Base-by-base conservation (phyloP, 2,329 filamentous ascomycete genomes). In the Parascedosporium putredinis region DNA sequence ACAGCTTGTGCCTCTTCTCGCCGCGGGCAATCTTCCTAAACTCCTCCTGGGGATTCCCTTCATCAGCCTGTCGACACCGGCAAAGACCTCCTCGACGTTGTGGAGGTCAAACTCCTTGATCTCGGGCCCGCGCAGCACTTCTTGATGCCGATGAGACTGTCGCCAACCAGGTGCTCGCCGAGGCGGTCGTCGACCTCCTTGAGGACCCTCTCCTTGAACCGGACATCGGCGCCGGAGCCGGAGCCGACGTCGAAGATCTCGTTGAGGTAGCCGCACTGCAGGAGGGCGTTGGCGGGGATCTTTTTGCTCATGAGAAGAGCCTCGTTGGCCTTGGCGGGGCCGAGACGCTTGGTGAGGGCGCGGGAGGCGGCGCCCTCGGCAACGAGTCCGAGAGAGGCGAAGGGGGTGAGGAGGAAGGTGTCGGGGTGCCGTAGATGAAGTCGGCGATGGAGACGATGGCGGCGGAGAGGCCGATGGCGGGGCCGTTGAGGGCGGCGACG, bases 1-100 rank as follows among this genome's bases (percentile, higher is more conserved):
- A 95, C 64, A 97, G 69, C 72, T 97, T 97, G 70, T 98, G 93
- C 63, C 83, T 88, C 79, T 96, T 97, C 75, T 93, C 80, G 10
- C 91, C 89, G 54, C 74, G 81, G 1, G 88, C 88, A 62, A 97
- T 71, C 74, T 86, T 90, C 60, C 75, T 70, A 63, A 97, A 97
- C 72, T 97, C 88, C 64, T 84, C 77, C 72, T 96, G 89, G 18
- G 93, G 93, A 89, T 74, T 0, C 89, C 89, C 53, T 70, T 78
- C 56, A 87, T 64, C 61, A 97, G 96, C 52, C 89, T 73, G 54
- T 90, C 83, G 61, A 97, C 63, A 0, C 90, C 91, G 2, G 79
- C 84, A 71, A 95, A 90, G 1, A 93, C 88, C 75, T 97, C 91
- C 29, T 78, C 71, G 5, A 89, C 81, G 55, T 87, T 91, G 70